Conservation (phyloP, 805 yeast species). For the Pichia phayaonensis region DNA sequence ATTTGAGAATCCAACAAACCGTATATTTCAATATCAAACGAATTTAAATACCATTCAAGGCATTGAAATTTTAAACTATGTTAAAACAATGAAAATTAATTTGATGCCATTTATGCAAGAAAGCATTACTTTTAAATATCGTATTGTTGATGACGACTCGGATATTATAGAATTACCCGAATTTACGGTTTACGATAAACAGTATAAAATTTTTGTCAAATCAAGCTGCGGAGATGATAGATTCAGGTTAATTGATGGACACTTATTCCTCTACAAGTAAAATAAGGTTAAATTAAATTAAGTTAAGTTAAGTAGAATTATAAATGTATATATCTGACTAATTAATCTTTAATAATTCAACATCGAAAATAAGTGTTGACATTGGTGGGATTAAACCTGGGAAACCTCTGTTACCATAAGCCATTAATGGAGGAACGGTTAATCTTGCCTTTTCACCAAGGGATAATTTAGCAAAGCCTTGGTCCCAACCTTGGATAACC, state of each 20-base stretch:
- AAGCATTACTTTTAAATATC: slow-evolving; percentile 34
- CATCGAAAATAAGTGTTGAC: slow-evolving; percentile 85
- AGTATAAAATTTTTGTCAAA: slow-evolving; percentile 57
- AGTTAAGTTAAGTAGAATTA: neutral
- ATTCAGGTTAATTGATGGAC: slow-evolving; percentile 24
- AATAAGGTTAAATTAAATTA: neutral
- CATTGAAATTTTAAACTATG: slow-evolving; percentile 20
- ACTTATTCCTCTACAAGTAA: slow-evolving; percentile 9
- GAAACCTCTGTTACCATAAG: slow-evolving; percentile 91
- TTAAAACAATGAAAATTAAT: slow-evolving; percentile 33
- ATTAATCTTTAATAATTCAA: slow-evolving; percentile 58
- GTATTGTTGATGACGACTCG: slow-evolving; percentile 12
- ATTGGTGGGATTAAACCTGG: slow-evolving; percentile 96
- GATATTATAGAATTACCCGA: slow-evolving; percentile 40
- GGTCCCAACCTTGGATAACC: slow-evolving; percentile 96
- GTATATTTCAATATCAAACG: slow-evolving; percentile 50
- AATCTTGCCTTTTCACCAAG: slow-evolving; percentile 89
- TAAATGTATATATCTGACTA: slow-evolving; percentile 15
- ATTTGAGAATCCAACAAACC: slow-evolving; percentile 69
- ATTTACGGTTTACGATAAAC: slow-evolving; percentile 59
- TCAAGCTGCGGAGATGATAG: slow-evolving; percentile 34
- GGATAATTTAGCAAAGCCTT: slow-evolving; percentile 85
- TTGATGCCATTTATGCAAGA: slow-evolving; percentile 58
- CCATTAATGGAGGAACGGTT: slow-evolving; percentile 89
- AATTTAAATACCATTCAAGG: slow-evolving; percentile 18